A percentile compares a stretch with the other conserved stretches of the same genome.
Conservation (phyloP, 768 basidiomycete species). For the Calocera cornea region DNA sequence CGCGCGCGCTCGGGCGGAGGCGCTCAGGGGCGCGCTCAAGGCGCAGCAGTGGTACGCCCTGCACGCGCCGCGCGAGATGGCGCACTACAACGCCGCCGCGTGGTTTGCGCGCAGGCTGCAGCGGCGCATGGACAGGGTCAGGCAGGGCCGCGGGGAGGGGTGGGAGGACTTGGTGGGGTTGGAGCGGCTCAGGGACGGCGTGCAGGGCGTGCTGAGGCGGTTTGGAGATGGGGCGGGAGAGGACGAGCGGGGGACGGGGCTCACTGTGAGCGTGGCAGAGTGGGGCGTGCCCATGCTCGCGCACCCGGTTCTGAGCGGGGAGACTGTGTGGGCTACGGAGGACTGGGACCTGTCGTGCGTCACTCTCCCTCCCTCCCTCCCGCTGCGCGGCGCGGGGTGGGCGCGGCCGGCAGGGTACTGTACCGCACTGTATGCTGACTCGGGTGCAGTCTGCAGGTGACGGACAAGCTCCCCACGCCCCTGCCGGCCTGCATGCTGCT, state of each 20-base stretch:
- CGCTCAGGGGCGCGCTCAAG: background rate
- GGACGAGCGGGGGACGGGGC: no score
- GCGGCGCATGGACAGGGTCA: background rate
- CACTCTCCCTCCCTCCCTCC: no score
- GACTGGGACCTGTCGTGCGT: background rate
- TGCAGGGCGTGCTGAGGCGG: background rate
- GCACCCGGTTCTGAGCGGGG: background rate
- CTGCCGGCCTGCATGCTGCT: background rate
- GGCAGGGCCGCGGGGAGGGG: background rate
- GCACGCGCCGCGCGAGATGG: background rate
- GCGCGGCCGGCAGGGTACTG: background rate
- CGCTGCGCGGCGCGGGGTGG: no score
- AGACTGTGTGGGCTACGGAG: background rate
- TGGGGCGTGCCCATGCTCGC: background rate
- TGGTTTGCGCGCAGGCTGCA: background rate
- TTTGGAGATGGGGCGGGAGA: no score
- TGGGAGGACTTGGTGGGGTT: background rate
- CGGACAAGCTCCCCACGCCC: background rate
- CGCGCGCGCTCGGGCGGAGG: background rate
- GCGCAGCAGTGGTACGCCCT: background rate
- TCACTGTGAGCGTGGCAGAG: background rate
- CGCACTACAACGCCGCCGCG: background rate
- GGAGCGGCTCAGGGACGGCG: background rate
- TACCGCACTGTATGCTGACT: background rate
- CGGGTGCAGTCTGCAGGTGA: background rate